A percentile compares a stretch with the other conserved stretches of the same genome.
These are phyloP conservation scores for Arctium lappa DNA, from an alignment of 129 eudicot species.

Conservation along the genomic window DNA sequence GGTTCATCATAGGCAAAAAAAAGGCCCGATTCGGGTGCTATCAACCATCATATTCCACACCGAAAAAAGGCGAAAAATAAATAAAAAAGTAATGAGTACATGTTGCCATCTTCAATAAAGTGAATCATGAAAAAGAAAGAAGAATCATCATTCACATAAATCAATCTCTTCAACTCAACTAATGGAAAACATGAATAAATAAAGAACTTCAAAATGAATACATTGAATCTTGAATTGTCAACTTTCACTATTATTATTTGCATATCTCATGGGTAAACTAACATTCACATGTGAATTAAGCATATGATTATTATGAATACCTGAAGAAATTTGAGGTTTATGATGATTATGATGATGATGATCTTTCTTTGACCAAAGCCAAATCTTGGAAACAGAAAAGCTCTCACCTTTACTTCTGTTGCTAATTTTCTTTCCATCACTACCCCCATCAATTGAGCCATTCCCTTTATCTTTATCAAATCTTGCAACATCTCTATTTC, in stretches of 20 bases:
- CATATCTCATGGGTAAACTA: constrained; percentile 50
- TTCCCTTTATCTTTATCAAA: constrained; percentile 45
- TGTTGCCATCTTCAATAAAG: constrained; percentile 34
- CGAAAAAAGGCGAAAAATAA: constrained; percentile 16
- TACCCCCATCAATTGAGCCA: constrained; percentile 43
- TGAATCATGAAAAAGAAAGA: constrained; percentile 22
- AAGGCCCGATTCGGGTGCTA: not conserved
- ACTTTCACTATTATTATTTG: constrained; percentile 33
- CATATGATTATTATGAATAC: constrained; percentile 35
- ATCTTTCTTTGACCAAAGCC: constrained; percentile 95
- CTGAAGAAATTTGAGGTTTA: constrained; percentile 47
- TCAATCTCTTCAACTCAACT: constrained; percentile 25
- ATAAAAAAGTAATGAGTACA: constrained; percentile 36
- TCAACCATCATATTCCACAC: constrained; percentile 13
- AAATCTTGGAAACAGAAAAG: constrained; percentile 93
- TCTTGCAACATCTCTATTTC: constrained; percentile 31
- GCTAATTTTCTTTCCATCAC: constrained; percentile 70
- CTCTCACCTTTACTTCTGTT: constrained; percentile 85
- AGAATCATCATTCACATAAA: constrained; percentile 48
- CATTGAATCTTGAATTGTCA: constrained; percentile 22
- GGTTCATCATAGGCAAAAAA: not conserved
- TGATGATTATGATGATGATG: constrained; percentile 24
- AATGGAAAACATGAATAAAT: constrained; percentile 21
- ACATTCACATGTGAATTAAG: constrained; percentile 51
- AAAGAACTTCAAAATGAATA: constrained; percentile 15